Base-by-base conservation (phyloP, 768 basidiomycete genomes). In the Strobilomyces dryophilus region DNA sequence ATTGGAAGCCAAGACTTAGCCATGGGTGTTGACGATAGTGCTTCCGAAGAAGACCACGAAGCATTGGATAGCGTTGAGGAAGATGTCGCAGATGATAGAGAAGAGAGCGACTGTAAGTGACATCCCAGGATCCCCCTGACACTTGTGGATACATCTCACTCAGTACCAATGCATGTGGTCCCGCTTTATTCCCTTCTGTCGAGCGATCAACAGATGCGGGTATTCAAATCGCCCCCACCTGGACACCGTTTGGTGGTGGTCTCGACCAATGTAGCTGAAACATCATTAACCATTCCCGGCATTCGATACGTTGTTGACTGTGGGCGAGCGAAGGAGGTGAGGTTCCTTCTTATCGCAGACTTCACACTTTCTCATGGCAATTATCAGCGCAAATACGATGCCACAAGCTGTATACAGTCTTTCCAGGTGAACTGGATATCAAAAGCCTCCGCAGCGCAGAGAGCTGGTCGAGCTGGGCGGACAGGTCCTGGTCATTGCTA, bases 401-500 rank as follows among this genome's bases (percentile, higher is more conserved):
- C 81, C 8, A 67, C 75, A 9, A 91, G 78, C 55, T 89, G 92
- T 21, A 88, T 99, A 21, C 94, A 98, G 71, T 79, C 92, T 8
- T 98, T 95, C 74, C 85, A 88, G 65, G 81, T 99, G 41, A 83
- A 81, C 50, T 99, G 95, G 95, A 84, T 89, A 57, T 93, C 93
- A 15, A 98, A 98, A 66, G 93, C 95, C 2, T 95, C 94, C 3
- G 93, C 94, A 0, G 80, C 90, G 1, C 97, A 99, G 66, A 81
- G 97, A 54, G 87, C 97, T 4, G 97, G 97, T 65, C 88, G 97
- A 65, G 97, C 97, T 0, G 97, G 97, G 11, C 92, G 97, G 55
- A 98, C 93, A 14, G 95, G 97, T 4, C 95, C 97, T 14, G 97
- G 97, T 26, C 97, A 98, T 70, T 98, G 97, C 71, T 98, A 98